Evolutionary conservation across 441 rosid genomes (phyloP).

Genomic region (Jatropha multifida): DNA sequence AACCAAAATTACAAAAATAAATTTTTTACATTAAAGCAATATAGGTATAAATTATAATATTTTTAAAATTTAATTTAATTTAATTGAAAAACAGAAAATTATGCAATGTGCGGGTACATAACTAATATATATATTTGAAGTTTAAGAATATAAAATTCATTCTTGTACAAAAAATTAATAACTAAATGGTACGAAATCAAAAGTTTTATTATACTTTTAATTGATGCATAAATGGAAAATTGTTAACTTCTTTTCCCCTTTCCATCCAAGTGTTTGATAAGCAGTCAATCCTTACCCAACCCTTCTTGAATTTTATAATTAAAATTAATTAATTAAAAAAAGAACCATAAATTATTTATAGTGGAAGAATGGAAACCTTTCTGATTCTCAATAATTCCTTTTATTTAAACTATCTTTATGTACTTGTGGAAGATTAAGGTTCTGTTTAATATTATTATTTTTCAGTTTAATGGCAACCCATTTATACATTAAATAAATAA

Average conservation of each 20-base stretch:
- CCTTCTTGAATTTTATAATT: background rate
- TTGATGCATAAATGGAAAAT: background rate
- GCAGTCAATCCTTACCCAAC: background rate
- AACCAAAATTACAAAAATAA: too few relatives aligned
- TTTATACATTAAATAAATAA: too few relatives aligned
- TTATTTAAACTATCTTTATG: slow-evolving; percentile 24
- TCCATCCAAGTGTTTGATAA: slow-evolving; percentile 5
- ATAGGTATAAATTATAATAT: too few relatives aligned
- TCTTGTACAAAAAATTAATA: background rate
- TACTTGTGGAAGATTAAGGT: slow-evolving; percentile 17
- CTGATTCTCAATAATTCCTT: slow-evolving; percentile 29
- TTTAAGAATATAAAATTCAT: background rate
- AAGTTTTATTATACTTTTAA: background rate
- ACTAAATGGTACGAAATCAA: background rate
- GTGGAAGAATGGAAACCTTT: slow-evolving; percentile 17
- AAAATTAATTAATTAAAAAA: background rate
- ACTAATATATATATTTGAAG: too few relatives aligned
- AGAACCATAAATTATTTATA: slow-evolving; percentile 3
- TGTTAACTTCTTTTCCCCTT: background rate
- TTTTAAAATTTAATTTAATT: too few relatives aligned
- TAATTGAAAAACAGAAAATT: too few relatives aligned
- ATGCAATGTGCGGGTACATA: too few relatives aligned
- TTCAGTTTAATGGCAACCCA: background rate
- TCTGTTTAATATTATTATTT: background rate
- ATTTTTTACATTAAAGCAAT: too few relatives aligned